These are phyloP conservation scores for Medicago arabica DNA, from an alignment of 306 rosid genomes.

Conservation along the genomic window DNA sequence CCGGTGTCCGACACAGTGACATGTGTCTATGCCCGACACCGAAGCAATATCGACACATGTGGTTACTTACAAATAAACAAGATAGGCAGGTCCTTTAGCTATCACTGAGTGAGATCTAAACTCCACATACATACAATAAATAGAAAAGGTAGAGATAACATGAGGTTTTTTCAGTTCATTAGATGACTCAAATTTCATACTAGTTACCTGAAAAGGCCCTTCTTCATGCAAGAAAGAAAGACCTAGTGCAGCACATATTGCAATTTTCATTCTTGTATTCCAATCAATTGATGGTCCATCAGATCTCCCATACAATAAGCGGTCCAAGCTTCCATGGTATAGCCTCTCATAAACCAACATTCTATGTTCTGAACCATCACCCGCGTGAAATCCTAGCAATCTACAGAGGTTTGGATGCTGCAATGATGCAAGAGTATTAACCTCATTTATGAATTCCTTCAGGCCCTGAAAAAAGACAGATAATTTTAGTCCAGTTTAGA, in stretches of 20 bases:
- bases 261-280: constrained; percentile 34
- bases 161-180: not conserved
- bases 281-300: constrained; percentile 35
- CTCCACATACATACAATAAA: not conserved
- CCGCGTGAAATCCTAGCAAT: constrained; percentile 20
- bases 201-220: constrained; percentile 31
- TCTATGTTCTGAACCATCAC: constrained; percentile 35
- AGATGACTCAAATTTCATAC: not conserved
- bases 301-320: constrained; percentile 22
- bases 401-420: constrained; percentile 31
- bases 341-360: constrained; percentile 32
- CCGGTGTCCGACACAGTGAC: not conserved
- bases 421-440: constrained; percentile 25
- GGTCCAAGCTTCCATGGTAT: constrained; percentile 37
- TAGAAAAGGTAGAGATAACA: constrained; percentile 2
- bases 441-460: constrained; percentile 31
- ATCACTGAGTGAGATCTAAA: constrained; percentile 14
- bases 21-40: not conserved
- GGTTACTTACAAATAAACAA: constrained; percentile 4
- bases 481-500: not conserved
- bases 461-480: constrained; percentile 18
- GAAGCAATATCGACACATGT: not conserved
- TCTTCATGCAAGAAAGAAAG: constrained; percentile 36
- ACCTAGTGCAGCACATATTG: constrained; percentile 31
- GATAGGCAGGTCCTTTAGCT: constrained; percentile 17